Conservation (phyloP, 805 yeast genomes). For the Kluyveromyces wickerhamii region DNA sequence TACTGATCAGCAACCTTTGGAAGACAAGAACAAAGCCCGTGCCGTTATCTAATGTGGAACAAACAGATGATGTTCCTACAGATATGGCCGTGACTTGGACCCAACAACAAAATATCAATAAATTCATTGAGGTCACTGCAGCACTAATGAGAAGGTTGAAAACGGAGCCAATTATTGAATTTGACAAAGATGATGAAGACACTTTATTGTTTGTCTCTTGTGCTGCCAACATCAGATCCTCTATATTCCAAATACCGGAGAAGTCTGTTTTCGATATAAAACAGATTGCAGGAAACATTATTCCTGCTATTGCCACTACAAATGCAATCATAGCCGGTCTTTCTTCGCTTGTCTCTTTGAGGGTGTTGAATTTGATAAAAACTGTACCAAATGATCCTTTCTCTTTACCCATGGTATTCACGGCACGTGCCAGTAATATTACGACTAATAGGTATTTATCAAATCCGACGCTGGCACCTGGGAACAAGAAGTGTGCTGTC, state of each 20-base stretch:
- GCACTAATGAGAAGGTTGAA: constrained; percentile 43
- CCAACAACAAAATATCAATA: constrained; percentile 51
- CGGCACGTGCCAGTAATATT: constrained; percentile 41
- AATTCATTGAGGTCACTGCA: constrained; percentile 43
- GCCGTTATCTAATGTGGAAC: constrained; percentile 37
- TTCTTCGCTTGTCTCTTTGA: constrained; percentile 65
- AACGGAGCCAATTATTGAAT: constrained; percentile 40
- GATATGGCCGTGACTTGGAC: constrained; percentile 46
- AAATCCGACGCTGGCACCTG: constrained; percentile 50
- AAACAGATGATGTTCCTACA: constrained; percentile 12
- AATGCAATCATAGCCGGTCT: constrained; percentile 93
- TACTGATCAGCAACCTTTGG: constrained; percentile 71
- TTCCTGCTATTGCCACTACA: constrained; percentile 97
- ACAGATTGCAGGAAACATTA: constrained; percentile 95
- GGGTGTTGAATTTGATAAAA: constrained; percentile 35
- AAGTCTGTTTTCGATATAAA: constrained; percentile 82
- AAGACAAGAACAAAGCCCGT: constrained; percentile 59
- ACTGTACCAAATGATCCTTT: constrained; percentile 30
- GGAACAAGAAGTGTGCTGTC: constrained; percentile 66
- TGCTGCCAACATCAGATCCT: constrained; percentile 71
- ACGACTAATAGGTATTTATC: constrained; percentile 49
- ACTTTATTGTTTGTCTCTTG: constrained; percentile 83
- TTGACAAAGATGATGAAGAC: constrained; percentile 94
- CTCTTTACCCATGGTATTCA: constrained; percentile 39
- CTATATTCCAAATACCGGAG: constrained; percentile 57